A percentile compares a stretch with the other conserved stretches of the same genome.
Evolutionary conservation across 495 filamentous ascomycete genomes (phyloP).

Genomic region (Pyronema omphalodes): DNA sequence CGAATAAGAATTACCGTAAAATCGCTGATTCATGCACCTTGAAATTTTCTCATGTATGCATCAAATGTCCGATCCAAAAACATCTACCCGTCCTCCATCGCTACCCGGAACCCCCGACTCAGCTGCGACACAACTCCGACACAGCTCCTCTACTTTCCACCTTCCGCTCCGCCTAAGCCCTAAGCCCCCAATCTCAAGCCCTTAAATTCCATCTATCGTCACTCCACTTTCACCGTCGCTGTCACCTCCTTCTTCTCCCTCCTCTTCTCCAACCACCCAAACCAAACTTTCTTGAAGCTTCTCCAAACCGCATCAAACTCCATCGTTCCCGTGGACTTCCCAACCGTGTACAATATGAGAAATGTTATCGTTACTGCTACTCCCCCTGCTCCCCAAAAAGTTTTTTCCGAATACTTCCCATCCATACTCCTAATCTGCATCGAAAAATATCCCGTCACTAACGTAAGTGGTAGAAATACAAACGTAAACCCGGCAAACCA

Average conservation of each 20-base stretch:
- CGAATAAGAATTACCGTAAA: too few species aligned
- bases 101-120: too few species aligned
- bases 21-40: too few species aligned
- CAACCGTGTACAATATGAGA: conserved; percentile 32
- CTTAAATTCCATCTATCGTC: too few species aligned
- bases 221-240: background rate
- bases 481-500: conserved; percentile 70
- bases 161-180: too few species aligned
- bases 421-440: conserved; percentile 44
- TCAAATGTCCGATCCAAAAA: too few species aligned
- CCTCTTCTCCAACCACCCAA: conserved; percentile 10
- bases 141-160: too few species aligned
- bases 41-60: too few species aligned
- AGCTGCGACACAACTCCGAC: too few species aligned
- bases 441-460: conserved; percentile 75
- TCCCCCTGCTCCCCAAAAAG: conserved; percentile 59
- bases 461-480: conserved; percentile 64
- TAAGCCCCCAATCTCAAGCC: too few species aligned
- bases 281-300: conserved; percentile 13
- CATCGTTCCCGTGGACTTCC: conserved; percentile 21
- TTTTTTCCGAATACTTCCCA: conserved; percentile 36
- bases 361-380: conserved; percentile 49
- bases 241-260: background rate
- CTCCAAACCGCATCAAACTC: conserved; percentile 16
- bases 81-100: too few species aligned